Base-by-base conservation (phyloP, 148 eudicot species). In the Talinum fruticosum region DNA sequence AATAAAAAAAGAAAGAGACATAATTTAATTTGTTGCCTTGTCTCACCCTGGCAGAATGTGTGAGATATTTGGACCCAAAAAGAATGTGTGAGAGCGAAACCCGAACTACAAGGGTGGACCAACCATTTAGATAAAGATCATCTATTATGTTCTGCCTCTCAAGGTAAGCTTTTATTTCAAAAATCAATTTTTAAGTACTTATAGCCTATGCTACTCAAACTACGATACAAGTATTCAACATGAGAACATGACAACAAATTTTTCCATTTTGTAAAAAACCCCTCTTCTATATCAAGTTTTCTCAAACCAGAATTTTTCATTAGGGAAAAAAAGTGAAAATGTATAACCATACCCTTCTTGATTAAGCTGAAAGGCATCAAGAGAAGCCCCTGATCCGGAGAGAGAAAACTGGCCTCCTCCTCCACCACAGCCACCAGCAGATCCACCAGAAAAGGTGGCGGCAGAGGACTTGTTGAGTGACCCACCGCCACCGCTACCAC, bases 331-430 rank as follows among this genome's bases (percentile, higher is more conserved):
- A 41, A 10, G 47, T 5, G 5, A 41, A 29, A n/a, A 57, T 34
- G 18, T 32, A 34, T 44, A 21, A n/a, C 19, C 62, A 66, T 88
- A 94, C 98, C 97, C 87, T 70, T 81, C 87, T 70, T 81, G 87
- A 73, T 87, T 79, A 51, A 81, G 86, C 80, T 84, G 92, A 61
- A 86, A 90, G 70, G 80, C 78, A 84, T 94, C 96, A 81, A 90
- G 77, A 69, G 93, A 83, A 36, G 88, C 71, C 33, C 82, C 85
- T 26, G 83, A 73, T 37, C 87, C 87, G 1, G 91, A 82, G 34
- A 86, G 79, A 23, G 84, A 78, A 77, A 90, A 87, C 19, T 66
- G 85, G 64, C 66, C 76, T 28, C 79, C 69, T 19, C 82, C 80
- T 29, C 74, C 80, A 49, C 85, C 79, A 66, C 71, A 72, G 53